A percentile compares a stretch with the other conserved stretches of the same genome.
These are phyloP conservation scores for Magnaporthiopsis rhizophila DNA, from an alignment of 2,329 filamentous ascomycete genomes.

Conservation along the genomic window DNA sequence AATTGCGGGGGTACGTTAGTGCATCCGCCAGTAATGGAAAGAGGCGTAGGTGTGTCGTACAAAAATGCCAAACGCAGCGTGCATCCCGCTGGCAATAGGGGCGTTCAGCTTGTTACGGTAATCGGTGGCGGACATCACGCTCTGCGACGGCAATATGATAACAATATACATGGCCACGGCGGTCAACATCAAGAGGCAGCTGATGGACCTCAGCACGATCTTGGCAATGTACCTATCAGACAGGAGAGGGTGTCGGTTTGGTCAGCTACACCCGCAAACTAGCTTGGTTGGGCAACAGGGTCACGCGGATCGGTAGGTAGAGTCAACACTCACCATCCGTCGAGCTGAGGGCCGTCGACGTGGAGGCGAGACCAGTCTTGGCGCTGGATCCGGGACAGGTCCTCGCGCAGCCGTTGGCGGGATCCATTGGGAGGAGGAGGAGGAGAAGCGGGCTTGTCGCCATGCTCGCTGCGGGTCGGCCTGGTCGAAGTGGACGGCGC, in stretches of 20 bases:
- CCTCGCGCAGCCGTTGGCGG: not conserved
- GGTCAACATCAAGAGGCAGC: not conserved
- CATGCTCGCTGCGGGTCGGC: not conserved
- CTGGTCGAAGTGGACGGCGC: not conserved
- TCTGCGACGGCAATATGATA: not conserved
- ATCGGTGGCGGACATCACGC: not conserved
- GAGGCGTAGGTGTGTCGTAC: not conserved
- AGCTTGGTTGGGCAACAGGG: not conserved
- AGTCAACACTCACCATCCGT: conserved; percentile 11
- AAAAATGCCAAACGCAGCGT: not conserved
- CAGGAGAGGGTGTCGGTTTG: not conserved
- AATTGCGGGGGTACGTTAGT: not conserved
- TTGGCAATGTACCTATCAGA: conserved; percentile 13
- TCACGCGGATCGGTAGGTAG: not conserved
- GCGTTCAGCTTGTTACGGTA: not conserved
- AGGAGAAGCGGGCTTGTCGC: not conserved
- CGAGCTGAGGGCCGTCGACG: not conserved
- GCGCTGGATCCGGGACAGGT: not conserved
- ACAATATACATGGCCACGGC: not conserved
- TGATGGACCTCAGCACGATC: conserved; percentile 14
- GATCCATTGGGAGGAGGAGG: not conserved
- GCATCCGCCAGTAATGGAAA: not conserved
- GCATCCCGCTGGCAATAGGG: not conserved
- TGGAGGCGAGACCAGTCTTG: not conserved
- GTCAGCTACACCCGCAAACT: not conserved